Evolutionary conservation across 495 filamentous ascomycete genomes (phyloP), one percentile per base, ranked within the genome.

Genomic region (Aspergillus biplanus): DNA sequence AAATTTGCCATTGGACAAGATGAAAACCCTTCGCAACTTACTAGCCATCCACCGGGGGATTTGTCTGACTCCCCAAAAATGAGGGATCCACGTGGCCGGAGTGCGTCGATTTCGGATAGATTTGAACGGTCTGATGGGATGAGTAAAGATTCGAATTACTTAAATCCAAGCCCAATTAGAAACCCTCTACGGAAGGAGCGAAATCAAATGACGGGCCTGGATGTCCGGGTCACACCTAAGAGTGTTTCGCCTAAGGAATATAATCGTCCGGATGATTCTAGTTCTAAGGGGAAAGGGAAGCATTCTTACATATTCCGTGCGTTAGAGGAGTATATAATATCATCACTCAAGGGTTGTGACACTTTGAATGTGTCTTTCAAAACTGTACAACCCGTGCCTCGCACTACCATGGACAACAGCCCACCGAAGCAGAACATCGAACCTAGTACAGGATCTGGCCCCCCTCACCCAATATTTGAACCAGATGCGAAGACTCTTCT

Each of bases 401-500:
- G 68, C 61, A 55, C 69, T 32, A 65, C 72, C 4, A 71, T 69
- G 55, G 70, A 67, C 39, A 70, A 64, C 15, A 69, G 66, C 53
- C 71, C 65, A 5, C 69, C 75, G 8, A 68, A 58, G 63, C 74
- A 69, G 64, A 73, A 68, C 59, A 52, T 66, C 32, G 72, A 73
- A 39, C 58, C 65, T 6, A 70, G 32, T 13, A 33, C 63, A 33
- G 56, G 61, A n/a, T 53, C 56, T 2, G 69, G 66, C 15, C 57
- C 68, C 33, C 56, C 58, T 9, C 52, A 71, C 9, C 67, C 67
- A 7, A 64, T 83, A 5, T 84, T 83, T 32, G 83, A 87, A 56
- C 73, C 92, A 32, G 92, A 95, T 72, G 85, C 89, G 0, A 95
- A 93, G 72, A 88, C 90, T 0, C 78, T 95, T 12, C 80, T 94